Evolutionary conservation across 495 filamentous ascomycete species (phyloP), one percentile per base, ranked within the genome.

Genomic region (Thozetella sp.): DNA sequence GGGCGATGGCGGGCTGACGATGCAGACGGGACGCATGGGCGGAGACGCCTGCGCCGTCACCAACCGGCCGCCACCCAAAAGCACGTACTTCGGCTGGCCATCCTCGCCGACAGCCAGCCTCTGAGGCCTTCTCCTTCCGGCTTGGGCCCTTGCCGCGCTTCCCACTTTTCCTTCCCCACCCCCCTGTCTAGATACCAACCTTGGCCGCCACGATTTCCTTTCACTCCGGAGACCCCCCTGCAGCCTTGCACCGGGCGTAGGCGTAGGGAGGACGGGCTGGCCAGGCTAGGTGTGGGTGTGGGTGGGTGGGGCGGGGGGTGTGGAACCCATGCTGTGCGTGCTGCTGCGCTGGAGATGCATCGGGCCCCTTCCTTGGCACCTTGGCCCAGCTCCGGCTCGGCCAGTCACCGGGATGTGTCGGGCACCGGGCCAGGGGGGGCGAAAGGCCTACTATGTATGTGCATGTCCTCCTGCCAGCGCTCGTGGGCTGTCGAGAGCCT

Each of bases 1-100:
- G 20, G 54, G 43, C 53, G 58, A 54, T 51, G n/a, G 55, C 53
- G 50, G 57, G 57, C 43, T 60, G 51, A 56, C 63, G 55, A 57
- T 63, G 65, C 61, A 58, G 64, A 64, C 62, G 60, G 55, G 55
- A 65, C 37, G 67, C 67, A 67, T 63, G 67, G 67, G 52, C 63
- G 54, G 64, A 58, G 58, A 58, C 57, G 60, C 56, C 63, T 53
- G 53, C 55, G 55, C 25, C 20, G 22, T 25, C 13, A 25, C 9
- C 37, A 56, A n/a, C 23, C 10, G 22, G 34, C 13, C 4, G 54
- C 34, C 34, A 45, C 12, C 22, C 53, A 22, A 23, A 25, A 23
- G 30, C 23, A n/a, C 22, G 54, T n/a, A 48, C 43, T 13, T 48
- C n/a, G 43, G 12, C n/a, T n/a, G 20, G 11, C n/a, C 43, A 20